Base-by-base conservation (phyloP, 345 rosid species). In the Camelina hispida region DNA sequence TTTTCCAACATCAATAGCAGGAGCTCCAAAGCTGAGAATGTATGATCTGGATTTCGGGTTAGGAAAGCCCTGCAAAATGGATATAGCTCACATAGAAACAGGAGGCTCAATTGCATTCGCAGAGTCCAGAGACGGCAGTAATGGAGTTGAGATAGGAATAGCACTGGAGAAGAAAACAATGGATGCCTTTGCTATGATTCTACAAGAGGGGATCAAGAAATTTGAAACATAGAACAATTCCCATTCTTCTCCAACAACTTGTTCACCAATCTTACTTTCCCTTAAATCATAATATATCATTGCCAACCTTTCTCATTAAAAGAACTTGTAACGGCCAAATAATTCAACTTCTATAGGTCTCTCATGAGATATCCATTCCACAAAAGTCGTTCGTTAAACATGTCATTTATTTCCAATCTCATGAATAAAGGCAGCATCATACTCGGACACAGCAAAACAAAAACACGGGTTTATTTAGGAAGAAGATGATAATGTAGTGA, bases 11-110 rank as follows among this genome's bases (percentile, higher is more conserved):
- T 54, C 72, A 0, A 63, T 82, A 0, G 78, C 81, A 1, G 82
- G 87, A 10, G 83, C 87, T 13, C 86, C 88, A 2, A 78, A 52
- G 7, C 6, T 76, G 23, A 75, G 75, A 16, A 3, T 76, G 1
- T 76, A 62, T 2, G 75, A 76, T 14, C 23, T 69, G 71, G 75
- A 69, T 22, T 76, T 68, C 40, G 79, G 79, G 1, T 9, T 76
- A 18, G 71, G 80, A 46, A 75, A 62, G 44, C 69, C 70, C 0
- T 53, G 58, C 52, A 76, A 76, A 9, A 17, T 76, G 75, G 80
- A 69, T 65, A 5, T 69, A 1, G 74, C 69, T 10, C 75, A 76
- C 51, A 69, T 69, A n/a, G 70, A 69, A 76, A 53, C 64, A 10
- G 79, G 79, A 22, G 75, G 74, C 6, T 69, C 75, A 7, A 63